Conservation (phyloP, 352 stramenopile species). For the Globisporangium cystogenes region DNA sequence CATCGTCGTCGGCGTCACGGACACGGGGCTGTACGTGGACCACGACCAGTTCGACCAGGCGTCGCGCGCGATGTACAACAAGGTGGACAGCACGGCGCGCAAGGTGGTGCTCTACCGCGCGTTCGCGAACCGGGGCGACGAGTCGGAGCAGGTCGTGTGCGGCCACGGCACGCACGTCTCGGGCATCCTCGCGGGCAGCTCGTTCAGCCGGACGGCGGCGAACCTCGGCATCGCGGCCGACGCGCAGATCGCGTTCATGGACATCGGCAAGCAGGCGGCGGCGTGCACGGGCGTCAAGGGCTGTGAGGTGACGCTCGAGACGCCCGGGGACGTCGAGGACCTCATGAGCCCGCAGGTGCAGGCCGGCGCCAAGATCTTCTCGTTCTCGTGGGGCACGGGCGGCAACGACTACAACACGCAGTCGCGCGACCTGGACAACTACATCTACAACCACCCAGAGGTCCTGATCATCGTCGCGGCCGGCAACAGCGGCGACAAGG, state of each 20-base stretch:
- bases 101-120: conserved; percentile 84
- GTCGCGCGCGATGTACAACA: conserved; percentile 48
- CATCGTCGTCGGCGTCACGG: conserved; percentile 68
- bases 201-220: conserved; percentile 22
- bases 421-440: conserved; percentile 73
- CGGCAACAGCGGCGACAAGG: conserved; percentile 84
- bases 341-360: conserved; percentile 58
- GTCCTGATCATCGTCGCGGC: conserved; percentile 84
- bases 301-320: conserved; percentile 65
- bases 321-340: conserved; percentile 55
- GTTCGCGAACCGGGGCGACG: conserved; percentile 66
- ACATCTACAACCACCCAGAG: conserved; percentile 83
- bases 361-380: conserved; percentile 77
- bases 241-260: conserved; percentile 85
- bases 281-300: conserved; percentile 33
- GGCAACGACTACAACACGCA: conserved; percentile 80
- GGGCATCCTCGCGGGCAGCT: conserved; percentile 70
- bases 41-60: conserved; percentile 77
- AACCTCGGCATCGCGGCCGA: conserved; percentile 72
- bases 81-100: conserved; percentile 40
- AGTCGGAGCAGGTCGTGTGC: conserved; percentile 52
- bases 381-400: conserved; percentile 78
- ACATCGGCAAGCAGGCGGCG: conserved; percentile 63
- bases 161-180: conserved; percentile 89
- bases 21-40: conserved; percentile 71